Conservation (phyloP, 345 rosid species). For the Punica granatum region DNA sequence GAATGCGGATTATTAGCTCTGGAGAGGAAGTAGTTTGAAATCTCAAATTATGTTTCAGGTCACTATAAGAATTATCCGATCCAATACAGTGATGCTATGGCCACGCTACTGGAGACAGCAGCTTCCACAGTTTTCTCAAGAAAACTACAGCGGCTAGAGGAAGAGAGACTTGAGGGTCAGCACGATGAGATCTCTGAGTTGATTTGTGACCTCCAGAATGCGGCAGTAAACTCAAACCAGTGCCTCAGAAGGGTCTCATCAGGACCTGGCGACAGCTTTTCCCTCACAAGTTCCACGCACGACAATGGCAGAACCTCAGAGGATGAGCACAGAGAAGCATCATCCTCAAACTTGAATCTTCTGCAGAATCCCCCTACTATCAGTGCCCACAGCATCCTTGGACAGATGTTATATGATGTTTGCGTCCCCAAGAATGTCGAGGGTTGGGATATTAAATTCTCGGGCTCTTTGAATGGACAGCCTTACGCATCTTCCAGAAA, state of each 20-base stretch:
- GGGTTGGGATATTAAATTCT: conserved; percentile 93
- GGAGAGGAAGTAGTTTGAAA: neutral
- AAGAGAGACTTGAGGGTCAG: conserved; percentile 43
- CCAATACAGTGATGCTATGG: conserved; percentile 61
- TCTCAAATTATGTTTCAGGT: conserved; percentile 28
- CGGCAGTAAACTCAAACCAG: conserved; percentile 84
- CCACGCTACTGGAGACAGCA: conserved; percentile 64
- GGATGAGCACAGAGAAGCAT: conserved; percentile 39
- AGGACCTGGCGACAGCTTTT: conserved; percentile 76
- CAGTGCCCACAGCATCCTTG: conserved; percentile 80
- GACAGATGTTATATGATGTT: conserved; percentile 72
- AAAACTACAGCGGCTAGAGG: conserved; percentile 52
- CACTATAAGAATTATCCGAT: conserved; percentile 67
- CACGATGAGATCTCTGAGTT: conserved; percentile 71
- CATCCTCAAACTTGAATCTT: conserved; percentile 23
- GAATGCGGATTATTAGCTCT: too few relatives aligned
- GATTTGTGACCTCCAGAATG: conserved; percentile 77
- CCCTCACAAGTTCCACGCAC: conserved; percentile 63
- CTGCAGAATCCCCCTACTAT: conserved; percentile 48
- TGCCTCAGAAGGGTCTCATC: conserved; percentile 76
- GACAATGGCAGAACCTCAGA: conserved; percentile 27
- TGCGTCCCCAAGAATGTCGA: conserved; percentile 90
- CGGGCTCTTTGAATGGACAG: conserved; percentile 59
- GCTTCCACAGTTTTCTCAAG: conserved; percentile 37
- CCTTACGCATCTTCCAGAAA: conserved; percentile 53